phyloP scores from a whole-genome alignment of 2,329 filamentous ascomycete species.

The Phialocephala sp. region DNA sequence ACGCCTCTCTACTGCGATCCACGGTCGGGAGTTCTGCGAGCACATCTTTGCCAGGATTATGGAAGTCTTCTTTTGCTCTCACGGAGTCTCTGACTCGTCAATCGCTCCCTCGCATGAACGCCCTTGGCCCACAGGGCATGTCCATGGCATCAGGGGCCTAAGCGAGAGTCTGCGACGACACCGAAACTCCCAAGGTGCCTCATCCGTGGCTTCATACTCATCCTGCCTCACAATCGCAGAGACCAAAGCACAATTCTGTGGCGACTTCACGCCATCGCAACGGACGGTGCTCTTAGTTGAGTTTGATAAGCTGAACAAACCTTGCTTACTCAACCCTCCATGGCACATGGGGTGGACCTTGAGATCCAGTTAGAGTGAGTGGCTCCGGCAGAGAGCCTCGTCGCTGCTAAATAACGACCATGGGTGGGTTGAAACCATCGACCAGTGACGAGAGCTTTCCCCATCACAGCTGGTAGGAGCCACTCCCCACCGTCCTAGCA shows the following conservation, averaged over 20 bases:
- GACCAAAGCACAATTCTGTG: conserved; percentile 23
- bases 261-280: conserved; percentile 22
- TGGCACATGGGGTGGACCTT: conserved; percentile 15
- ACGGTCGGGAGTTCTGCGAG: neutral
- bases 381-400: conserved; percentile 24
- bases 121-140: conserved; percentile 23
- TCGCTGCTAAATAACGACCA: conserved; percentile 12
- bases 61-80: conserved; percentile 24
- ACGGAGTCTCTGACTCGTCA: conserved; percentile 22
- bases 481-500: conserved; percentile 31
- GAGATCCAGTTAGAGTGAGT: conserved; percentile 26
- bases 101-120: conserved; percentile 30
- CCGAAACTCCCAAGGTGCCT: conserved; percentile 40
- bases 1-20: conserved; percentile 8
- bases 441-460: conserved; percentile 27
- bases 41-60: conserved; percentile 23
- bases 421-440: conserved; percentile 30
- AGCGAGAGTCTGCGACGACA: conserved; percentile 41
- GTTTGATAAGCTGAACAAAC: conserved; percentile 17
- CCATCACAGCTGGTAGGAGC: conserved; percentile 19
- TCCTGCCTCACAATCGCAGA: conserved; percentile 29
- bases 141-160: conserved; percentile 29
- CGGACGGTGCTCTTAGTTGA: conserved; percentile 25
- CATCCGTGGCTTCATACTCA: conserved; percentile 37
- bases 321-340: conserved; percentile 12